Conservation (phyloP, 176 grass and related monocot genomes). For the Oryza meyeriana region DNA sequence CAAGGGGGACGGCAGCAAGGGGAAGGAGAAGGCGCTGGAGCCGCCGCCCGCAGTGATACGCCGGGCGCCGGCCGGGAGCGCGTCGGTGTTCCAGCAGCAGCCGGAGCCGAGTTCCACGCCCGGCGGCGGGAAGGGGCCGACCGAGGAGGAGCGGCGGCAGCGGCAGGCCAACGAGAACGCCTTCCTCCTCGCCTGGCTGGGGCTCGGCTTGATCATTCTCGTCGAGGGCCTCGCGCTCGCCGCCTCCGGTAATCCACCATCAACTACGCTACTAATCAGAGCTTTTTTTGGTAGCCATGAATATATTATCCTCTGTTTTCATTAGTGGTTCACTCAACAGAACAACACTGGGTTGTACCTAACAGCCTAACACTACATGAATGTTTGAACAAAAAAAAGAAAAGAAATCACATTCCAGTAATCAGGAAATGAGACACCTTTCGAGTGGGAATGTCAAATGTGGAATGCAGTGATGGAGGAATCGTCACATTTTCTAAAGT, state of each 20-base stretch:
- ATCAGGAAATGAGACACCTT: neutral
- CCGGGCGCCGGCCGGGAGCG: constrained; percentile 46
- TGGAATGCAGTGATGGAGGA: neutral
- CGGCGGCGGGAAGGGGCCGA: constrained; percentile 28
- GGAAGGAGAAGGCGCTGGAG: constrained; percentile 51
- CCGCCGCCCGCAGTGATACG: constrained; percentile 53
- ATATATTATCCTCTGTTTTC: neutral
- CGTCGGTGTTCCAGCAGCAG: constrained; percentile 35
- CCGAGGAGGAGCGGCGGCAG: constrained; percentile 50
- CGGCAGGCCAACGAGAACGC: constrained; percentile 65
- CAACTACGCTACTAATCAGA: neutral
- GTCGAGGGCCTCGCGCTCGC: constrained; percentile 77
- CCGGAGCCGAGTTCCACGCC: neutral
- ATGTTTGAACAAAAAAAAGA: neutral
- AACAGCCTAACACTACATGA: no score
- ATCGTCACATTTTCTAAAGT: neutral
- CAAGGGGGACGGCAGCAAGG: neutral
- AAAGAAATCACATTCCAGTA: neutral
- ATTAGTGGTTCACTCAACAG: neutral
- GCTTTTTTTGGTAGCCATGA: neutral
- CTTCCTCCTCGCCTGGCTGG: constrained; percentile 82
- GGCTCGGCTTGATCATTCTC: constrained; percentile 78
- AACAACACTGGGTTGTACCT: neutral
- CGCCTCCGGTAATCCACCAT: constrained; percentile 53
- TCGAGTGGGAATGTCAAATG: neutral